Percentiles rank a stretch among this genome's conserved stretches.
Evolutionary conservation across 345 rosid species (phyloP).

Genomic region (Citrus hindsii): DNA sequence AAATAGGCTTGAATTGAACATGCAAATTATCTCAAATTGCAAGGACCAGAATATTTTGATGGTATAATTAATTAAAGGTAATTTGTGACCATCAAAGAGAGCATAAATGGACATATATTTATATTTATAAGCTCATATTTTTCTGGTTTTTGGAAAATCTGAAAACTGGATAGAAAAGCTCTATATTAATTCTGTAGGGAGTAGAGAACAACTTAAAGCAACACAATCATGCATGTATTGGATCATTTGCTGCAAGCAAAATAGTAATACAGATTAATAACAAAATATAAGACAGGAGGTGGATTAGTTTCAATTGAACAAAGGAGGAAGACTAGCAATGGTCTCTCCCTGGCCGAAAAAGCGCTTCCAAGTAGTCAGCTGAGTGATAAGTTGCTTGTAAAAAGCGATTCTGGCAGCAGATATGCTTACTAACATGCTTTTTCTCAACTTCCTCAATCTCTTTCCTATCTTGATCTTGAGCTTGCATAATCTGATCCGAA

Average conservation of each 20-base stretch:
- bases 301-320: slow-evolving; percentile 9
- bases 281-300: background rate
- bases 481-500: slow-evolving; percentile 45
- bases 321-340: slow-evolving; percentile 32
- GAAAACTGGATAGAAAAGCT: background rate
- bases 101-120: no score
- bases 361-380: slow-evolving; percentile 34
- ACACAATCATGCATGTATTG: no score
- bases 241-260: background rate
- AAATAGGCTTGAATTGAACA: background rate
- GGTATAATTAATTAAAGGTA: no score
- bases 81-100: no score
- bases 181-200: no score
- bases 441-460: slow-evolving; percentile 57
- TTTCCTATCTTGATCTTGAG: slow-evolving; percentile 63
- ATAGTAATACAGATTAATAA: background rate
- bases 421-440: slow-evolving; percentile 27
- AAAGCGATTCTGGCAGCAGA: slow-evolving; percentile 25
- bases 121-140: no score
- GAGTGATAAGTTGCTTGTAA: slow-evolving; percentile 23
- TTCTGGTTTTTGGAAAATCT: background rate
- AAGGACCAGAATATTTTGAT: background rate
- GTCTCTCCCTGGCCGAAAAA: slow-evolving; percentile 34
- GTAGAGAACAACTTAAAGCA: no score
- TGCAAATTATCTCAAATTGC: background rate